Percentiles rank a stretch among this genome's conserved stretches.
phyloP scores from a whole-genome alignment of 768 basidiomycete species.

The Terana coerulea region DNA sequence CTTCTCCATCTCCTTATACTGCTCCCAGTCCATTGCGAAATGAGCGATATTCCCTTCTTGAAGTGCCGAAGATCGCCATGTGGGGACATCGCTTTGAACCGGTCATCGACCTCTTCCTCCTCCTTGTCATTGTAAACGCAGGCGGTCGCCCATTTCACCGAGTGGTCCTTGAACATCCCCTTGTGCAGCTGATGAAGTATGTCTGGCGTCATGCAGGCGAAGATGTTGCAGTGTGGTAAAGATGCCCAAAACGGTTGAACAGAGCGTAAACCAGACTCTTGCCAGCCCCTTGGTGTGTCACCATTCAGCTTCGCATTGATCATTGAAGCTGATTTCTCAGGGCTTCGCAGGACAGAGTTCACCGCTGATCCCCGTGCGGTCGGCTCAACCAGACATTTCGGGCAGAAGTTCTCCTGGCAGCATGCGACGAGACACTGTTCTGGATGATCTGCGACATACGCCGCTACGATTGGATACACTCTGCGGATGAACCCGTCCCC shows the following conservation, averaged over 20 bases:
- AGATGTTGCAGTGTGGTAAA: constrained; percentile 39
- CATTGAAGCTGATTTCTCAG: background rate
- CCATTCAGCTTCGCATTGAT: background rate
- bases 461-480: constrained; percentile 21
- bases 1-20: constrained; percentile 33
- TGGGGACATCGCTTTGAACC: constrained; percentile 28
- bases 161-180: constrained; percentile 43
- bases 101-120: constrained; percentile 34
- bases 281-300: constrained; percentile 2
- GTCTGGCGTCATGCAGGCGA: constrained; percentile 34
- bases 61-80: constrained; percentile 36
- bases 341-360: constrained; percentile 6
- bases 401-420: constrained; percentile 18
- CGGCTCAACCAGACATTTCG: constrained; percentile 15
- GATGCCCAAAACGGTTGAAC: constrained; percentile 39
- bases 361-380: constrained; percentile 14
- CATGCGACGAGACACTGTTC: constrained; percentile 24
- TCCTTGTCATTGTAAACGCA: constrained; percentile 8
- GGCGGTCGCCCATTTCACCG: constrained; percentile 26
- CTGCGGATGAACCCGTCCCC: constrained; percentile 17
- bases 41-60: constrained; percentile 36
- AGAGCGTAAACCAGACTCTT: constrained; percentile 11
- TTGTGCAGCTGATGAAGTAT: constrained; percentile 47
- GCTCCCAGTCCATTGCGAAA: constrained; percentile 41
- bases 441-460: constrained; percentile 23